Evolutionary conservation across 2,329 filamentous ascomycete genomes (phyloP), one percentile per base, ranked within the genome.

Genomic region (Chrysoporthe puriensis): DNA sequence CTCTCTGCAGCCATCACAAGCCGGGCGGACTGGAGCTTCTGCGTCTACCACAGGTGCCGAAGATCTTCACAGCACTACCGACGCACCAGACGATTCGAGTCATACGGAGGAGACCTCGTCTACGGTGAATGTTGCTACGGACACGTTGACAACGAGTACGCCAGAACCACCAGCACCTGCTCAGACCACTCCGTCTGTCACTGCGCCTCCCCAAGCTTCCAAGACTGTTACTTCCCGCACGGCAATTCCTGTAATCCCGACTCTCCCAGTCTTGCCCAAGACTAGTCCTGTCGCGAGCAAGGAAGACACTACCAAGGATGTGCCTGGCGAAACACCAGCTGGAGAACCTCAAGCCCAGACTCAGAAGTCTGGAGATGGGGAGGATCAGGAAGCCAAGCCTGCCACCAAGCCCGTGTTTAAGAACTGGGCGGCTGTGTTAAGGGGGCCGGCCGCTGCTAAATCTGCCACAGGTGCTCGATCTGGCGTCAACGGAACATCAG

Each of bases 201-300:
- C 70, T 9, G 74, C 73, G 16, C 71, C 77, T 7, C 72, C 74
- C 1, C 77, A 76, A 44, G 52, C 73, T 11, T 70, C 69, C 26
- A 81, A 76, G 72, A 34, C 42, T 34, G 73, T 72, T 58, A 73
- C 71, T 50, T 73, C 71, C 50, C 81, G 80, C 9, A 69, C 79
- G 16, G 76, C 78, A 26, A 73, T 78, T 5, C 79, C 81, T 13
- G 81, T 81, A 1, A 71, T 82, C 54, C 83, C 84, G 3, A 77
- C 83, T n/a, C 69, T 86, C 32, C 84, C 85, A 8, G 79, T 76
- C 44, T 72, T 84, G 9, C 82, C 84, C 7, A 85, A 83, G 73
- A 21, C 43, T 46, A 46, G 26, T 14, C 43, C 59, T 32, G 26
- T 3, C n/a, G 32, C 14, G 18, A 70, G 61, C 57, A 59, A 71